Conservation (phyloP, 257 asterid species). For the Fraxinus americana region DNA sequence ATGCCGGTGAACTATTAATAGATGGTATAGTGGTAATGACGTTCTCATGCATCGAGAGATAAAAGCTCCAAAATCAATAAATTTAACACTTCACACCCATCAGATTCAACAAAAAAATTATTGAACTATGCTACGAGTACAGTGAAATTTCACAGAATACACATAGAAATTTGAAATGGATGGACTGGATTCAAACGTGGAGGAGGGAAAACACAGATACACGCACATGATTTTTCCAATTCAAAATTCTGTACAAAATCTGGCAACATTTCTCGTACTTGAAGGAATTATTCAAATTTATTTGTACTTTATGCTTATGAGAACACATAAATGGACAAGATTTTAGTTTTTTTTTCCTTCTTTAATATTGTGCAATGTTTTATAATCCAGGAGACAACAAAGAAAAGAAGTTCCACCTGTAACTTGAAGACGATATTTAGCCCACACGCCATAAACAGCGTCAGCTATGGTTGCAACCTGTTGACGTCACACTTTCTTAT, state of each 20-base stretch:
- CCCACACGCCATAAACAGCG: slow-evolving; percentile 81
- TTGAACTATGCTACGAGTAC: too few relatives aligned
- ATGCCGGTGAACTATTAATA: neutral
- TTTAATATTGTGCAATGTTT: too few relatives aligned
- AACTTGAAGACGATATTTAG: slow-evolving; percentile 82
- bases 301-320: neutral
- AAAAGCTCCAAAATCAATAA: neutral
- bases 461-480: slow-evolving; percentile 80
- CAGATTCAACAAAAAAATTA: too few relatives aligned
- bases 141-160: too few relatives aligned
- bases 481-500: slow-evolving; percentile 2
- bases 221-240: too few relatives aligned
- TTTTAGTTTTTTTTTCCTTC: too few relatives aligned
- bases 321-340: neutral
- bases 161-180: too few relatives aligned
- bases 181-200: too few relatives aligned
- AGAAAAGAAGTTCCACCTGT: slow-evolving; percentile 51
- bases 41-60: neutral
- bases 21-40: neutral
- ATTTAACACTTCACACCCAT: neutral
- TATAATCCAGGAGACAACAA: neutral
- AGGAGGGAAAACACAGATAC: too few relatives aligned
- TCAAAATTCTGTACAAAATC: too few relatives aligned
- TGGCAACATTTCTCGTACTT: too few relatives aligned
- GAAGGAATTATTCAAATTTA: too few relatives aligned